Evolutionary conservation across 371 early-diverging fungal genomes (phyloP).

Genomic region (Mucor piriformis): DNA sequence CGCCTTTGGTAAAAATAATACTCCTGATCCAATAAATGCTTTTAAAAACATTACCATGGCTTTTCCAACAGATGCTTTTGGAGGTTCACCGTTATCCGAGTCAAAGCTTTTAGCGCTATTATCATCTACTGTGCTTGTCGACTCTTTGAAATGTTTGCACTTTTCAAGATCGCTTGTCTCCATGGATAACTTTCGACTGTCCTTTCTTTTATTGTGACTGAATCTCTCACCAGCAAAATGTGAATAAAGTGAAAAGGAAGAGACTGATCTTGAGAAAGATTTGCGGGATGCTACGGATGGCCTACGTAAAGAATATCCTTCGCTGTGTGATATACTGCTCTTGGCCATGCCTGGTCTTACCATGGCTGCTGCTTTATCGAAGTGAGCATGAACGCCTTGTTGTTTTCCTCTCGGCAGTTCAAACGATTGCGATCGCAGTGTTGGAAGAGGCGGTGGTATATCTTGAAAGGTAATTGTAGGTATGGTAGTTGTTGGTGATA

Average conservation of each 20-base stretch:
- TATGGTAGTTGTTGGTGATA: not conserved
- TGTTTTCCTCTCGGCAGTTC: constrained; percentile 9
- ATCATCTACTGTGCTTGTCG: not conserved
- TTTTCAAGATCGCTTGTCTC: not conserved
- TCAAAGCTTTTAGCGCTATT: constrained; percentile 2
- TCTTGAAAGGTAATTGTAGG: constrained; percentile 2
- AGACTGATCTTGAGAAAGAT: constrained; percentile 30
- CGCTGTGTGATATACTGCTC: constrained; percentile 16
- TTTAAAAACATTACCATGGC: constrained; percentile 79
- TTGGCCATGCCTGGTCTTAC: constrained; percentile 4
- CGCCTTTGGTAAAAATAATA: constrained; percentile 70
- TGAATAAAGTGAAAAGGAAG: constrained; percentile 33
- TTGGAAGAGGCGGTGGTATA: not conserved
- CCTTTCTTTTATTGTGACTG: constrained; percentile 1
- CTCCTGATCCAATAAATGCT: constrained; percentile 78
- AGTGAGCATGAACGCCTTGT: constrained; percentile 12
- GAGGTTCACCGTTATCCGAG: constrained; percentile 5
- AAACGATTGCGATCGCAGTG: constrained; percentile 16
- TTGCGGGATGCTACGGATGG: constrained; percentile 10
- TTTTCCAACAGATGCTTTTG: constrained; percentile 64
- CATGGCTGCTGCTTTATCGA: not conserved
- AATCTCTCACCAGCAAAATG: constrained; percentile 38
- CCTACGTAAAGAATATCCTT: constrained; percentile 6
- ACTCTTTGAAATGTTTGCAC: not conserved
- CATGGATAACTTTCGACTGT: not conserved